Evolutionary conservation across 805 yeast species (phyloP), one percentile per base, ranked within the genome.

Genomic region (Teunomyces pallodes): DNA sequence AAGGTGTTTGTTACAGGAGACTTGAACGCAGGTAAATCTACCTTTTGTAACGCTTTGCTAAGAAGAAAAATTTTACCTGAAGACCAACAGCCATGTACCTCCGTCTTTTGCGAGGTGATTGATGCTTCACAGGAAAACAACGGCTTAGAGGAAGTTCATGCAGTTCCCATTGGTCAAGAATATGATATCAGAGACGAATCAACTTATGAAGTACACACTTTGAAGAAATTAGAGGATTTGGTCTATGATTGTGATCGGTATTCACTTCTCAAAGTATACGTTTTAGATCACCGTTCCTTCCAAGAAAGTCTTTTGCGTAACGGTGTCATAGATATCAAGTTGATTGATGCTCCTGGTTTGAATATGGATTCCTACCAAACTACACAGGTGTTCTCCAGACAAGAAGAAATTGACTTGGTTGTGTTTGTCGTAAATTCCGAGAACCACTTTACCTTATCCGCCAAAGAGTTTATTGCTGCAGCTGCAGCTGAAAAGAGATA

Each of bases 71-170:
- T 94, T 2, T 69, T 94, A 42, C 99, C 99, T 0, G 96, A 87
- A 60, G 99, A 94, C 66, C 99, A 94, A 61, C 96, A 94, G 62
- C 99, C 99, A 2, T 90, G 97, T 59, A 94, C 99, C 0, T 84
- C 88, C 52, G 97, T 94, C 0, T 95, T 95, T 60, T 91, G 97
- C 64, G 99, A 95, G 67, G 92, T 95, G 6, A 73, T 88, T 27
- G 97, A 94, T 64, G 89, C 90, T 9, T 72, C 82, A 16, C 64
- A 61, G 26, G 87, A 83, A 39, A 92, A 92, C 61, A 70, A 76
- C 36, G 81, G 85, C 13, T 59, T 82, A 12, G 97, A 95, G 67
- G 96, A 91, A 64, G 97, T 92, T 1, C 99, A 94, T 67, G 98
- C 99, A 0, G 83, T 94, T 16, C 80, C 82, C 3, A 76, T 81